These are phyloP conservation scores for Scutellaria barbata DNA, from an alignment of 257 asterid genomes.

Conservation along the genomic window DNA sequence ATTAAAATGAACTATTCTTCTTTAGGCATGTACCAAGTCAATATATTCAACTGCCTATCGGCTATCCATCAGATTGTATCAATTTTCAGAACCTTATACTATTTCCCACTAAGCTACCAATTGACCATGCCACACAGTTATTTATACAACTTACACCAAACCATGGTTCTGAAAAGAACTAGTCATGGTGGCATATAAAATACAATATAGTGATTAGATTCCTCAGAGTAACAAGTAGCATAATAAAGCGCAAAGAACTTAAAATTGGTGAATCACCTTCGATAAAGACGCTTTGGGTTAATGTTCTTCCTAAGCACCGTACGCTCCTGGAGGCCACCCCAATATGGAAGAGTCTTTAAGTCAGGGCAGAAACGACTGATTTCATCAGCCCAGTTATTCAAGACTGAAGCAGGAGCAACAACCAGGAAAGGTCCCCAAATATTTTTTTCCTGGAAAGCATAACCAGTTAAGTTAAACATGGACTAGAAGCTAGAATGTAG, in stretches of 20 bases:
- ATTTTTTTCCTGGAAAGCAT: conserved; percentile 72
- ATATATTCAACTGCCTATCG: no score
- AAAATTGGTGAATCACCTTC: conserved; percentile 60
- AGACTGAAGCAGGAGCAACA: conserved; percentile 97
- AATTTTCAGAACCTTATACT: no score
- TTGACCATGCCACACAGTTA: no score
- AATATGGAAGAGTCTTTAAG: conserved; percentile 90
- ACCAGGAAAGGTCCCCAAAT: conserved; percentile 99
- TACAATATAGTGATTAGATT: conserved; percentile 14
- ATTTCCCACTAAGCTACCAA: no score
- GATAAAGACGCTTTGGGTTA: conserved; percentile 94
- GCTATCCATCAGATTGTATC: no score
- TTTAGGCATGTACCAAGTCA: no score
- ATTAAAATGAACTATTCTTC: no score
- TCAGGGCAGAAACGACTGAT: conserved; percentile 98
- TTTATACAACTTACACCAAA: no score
- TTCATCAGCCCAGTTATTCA: conserved; percentile 99
- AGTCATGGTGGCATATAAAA: background rate
- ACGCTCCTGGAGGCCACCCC: conserved; percentile 95
- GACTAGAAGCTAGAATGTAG: conserved; percentile 22
- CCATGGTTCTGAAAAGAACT: no score
- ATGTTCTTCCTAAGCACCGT: conserved; percentile 89
- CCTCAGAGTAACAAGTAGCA: conserved; percentile 29
- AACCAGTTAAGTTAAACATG: conserved; percentile 37
- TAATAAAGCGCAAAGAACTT: conserved; percentile 24